Conservation (phyloP, 768 basidiomycete genomes). For the Mycena leptocephala region DNA sequence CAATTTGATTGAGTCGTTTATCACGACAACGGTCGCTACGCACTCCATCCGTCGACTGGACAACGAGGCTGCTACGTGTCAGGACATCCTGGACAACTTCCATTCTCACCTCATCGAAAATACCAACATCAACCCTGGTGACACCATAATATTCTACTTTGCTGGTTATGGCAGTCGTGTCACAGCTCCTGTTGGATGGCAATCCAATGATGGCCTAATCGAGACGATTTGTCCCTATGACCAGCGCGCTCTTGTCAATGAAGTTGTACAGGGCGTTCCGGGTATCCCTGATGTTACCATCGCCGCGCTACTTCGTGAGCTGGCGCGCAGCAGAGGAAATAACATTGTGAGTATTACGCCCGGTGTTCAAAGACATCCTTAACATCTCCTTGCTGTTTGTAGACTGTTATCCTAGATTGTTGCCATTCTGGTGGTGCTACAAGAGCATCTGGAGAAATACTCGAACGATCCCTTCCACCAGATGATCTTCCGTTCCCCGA, state of each 20-base stretch:
- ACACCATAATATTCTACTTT: constrained; percentile 9
- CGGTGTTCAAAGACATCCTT: constrained; percentile 2
- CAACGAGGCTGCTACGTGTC: constrained; percentile 1
- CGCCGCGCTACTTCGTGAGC: not conserved
- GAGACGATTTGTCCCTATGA: constrained; percentile 17
- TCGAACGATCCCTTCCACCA: constrained; percentile 15
- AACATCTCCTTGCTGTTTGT: constrained; percentile 5
- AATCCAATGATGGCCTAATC: constrained; percentile 9
- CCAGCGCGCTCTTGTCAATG: constrained; percentile 18
- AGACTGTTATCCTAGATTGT: constrained; percentile 15
- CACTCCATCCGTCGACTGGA: not conserved
- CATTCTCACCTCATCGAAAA: not conserved
- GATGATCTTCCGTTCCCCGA: constrained; percentile 1
- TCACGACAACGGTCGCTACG: not conserved
- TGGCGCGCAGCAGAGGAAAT: not conserved
- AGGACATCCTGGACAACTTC: constrained; percentile 9
- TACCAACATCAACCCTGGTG: not conserved
- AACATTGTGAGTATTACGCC: not conserved
- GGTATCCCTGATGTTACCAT: constrained; percentile 14
- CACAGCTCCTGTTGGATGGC: constrained; percentile 10
- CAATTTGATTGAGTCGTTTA: not conserved
- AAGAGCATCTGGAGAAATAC: constrained; percentile 2
- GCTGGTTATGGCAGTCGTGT: constrained; percentile 12
- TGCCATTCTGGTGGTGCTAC: constrained; percentile 17
- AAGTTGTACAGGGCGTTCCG: constrained; percentile 9